These are phyloP conservation scores for Aspergillus calidoustus DNA, from an alignment of 2,329 filamentous ascomycete genomes.

Conservation along the genomic window DNA sequence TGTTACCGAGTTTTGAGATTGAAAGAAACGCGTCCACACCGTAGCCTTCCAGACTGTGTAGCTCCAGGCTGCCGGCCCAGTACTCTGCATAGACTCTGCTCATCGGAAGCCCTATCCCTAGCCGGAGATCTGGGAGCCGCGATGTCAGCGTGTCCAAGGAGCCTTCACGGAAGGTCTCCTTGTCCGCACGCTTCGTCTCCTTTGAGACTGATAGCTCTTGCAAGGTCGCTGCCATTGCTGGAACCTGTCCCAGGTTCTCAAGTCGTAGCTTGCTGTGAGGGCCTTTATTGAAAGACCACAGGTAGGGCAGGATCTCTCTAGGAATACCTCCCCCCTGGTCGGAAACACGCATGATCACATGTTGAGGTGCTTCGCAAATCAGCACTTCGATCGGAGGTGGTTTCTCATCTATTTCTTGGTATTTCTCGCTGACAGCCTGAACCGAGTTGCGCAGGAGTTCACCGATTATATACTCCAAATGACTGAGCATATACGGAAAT, in stretches of 20 bases:
- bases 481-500: conserved; percentile 94
- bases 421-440: conserved; percentile 83
- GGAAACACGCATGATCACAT: conserved; percentile 94
- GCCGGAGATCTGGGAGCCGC: conserved; percentile 79
- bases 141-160: conserved; percentile 81
- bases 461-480: conserved; percentile 95
- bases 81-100: conserved; percentile 96
- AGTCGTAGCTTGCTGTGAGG: conserved; percentile 76
- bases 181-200: conserved; percentile 36
- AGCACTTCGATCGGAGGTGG: conserved; percentile 90
- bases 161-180: conserved; percentile 54
- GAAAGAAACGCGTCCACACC: conserved; percentile 95
- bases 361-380: conserved; percentile 89
- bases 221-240: conserved; percentile 89
- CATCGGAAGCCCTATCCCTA: conserved; percentile 92
- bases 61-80: conserved; percentile 89
- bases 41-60: conserved; percentile 94
- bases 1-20: conserved; percentile 95
- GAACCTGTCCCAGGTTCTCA: conserved; percentile 84
- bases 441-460: conserved; percentile 95
- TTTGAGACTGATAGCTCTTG: conserved; percentile 71
- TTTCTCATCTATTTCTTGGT: conserved; percentile 51
- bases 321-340: conserved; percentile 94
- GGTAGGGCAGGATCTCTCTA: conserved; percentile 78
- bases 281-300: conserved; percentile 98